These are phyloP conservation scores for Oxyria digyna DNA, from an alignment of 148 eudicot species.

Conservation along the genomic window DNA sequence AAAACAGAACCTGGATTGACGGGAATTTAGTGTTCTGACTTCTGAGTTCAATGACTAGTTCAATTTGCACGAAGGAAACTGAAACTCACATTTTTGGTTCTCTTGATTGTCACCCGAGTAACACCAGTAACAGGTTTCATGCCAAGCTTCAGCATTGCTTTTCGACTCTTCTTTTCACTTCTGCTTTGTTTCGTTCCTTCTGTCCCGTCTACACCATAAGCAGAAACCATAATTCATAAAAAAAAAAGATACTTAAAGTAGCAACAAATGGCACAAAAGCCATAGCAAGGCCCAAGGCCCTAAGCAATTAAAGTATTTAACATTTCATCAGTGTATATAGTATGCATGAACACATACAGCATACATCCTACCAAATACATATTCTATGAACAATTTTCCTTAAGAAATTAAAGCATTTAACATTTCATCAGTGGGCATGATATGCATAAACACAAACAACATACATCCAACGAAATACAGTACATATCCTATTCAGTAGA, in stretches of 20 bases:
- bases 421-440: too few relatives aligned
- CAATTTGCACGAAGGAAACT: neutral
- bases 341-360: too few relatives aligned
- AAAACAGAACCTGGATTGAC: slow-evolving; percentile 28
- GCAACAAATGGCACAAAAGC: neutral
- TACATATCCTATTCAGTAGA: too few relatives aligned
- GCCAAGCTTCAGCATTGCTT: slow-evolving; percentile 88
- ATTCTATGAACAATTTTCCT: too few relatives aligned
- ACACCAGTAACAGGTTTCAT: slow-evolving; percentile 85
- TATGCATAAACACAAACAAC: too few relatives aligned
- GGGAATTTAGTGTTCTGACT: neutral
- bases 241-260: neutral
- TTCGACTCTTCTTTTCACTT: slow-evolving; percentile 90
- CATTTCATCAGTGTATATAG: too few relatives aligned
- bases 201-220: slow-evolving; percentile 24
- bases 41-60: neutral
- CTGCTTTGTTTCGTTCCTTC: slow-evolving; percentile 77
- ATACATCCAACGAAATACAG: too few relatives aligned
- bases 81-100: slow-evolving; percentile 51
- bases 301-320: too few relatives aligned
- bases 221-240: neutral
- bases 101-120: slow-evolving; percentile 79
- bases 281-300: neutral
- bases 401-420: too few relatives aligned
- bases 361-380: too few relatives aligned